Evolutionary conservation across 1,284 basidiomycete genomes (phyloP).

Genomic region (Athelia sp.): DNA sequence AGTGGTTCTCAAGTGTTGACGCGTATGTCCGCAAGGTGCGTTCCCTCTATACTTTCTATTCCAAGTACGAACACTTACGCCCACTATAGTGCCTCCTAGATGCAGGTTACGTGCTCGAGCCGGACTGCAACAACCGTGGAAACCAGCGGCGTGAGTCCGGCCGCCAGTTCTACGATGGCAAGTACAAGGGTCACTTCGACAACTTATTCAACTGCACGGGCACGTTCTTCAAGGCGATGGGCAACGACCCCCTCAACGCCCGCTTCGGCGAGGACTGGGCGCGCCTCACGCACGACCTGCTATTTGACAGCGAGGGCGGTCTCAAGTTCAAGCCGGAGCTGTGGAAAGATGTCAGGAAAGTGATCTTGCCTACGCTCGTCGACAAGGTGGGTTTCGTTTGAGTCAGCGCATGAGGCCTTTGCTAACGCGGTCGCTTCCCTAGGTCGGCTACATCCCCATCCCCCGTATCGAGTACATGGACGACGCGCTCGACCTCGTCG

Average conservation of each 20-base stretch:
- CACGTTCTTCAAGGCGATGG: too few relatives aligned
- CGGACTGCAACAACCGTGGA: conserved; percentile 64
- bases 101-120: conserved; percentile 85
- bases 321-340: too few relatives aligned
- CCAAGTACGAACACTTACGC: too few relatives aligned
- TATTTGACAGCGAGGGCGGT: too few relatives aligned
- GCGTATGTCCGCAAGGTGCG: conserved; percentile 54
- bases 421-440: too few relatives aligned
- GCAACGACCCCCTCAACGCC: conserved; percentile 84
- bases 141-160: conserved; percentile 62
- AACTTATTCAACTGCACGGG: conserved; percentile 87
- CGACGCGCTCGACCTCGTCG: conserved; percentile 79
- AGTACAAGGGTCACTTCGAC: conserved; percentile 82
- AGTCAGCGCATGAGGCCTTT: background rate
- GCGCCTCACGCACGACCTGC: too few relatives aligned
- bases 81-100: too few relatives aligned
- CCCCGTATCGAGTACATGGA: too few relatives aligned
- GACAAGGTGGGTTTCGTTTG: conserved; percentile 40
- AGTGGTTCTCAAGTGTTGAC: conserved; percentile 57
- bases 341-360: conserved; percentile 78
- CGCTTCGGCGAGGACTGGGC: too few relatives aligned
- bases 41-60: too few relatives aligned
- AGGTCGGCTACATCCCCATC: conserved; percentile 87
- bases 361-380: conserved; percentile 80
- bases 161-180: too few relatives aligned